Base-by-base conservation (phyloP, 805 yeast species). In the Jamesozyma gamospora region DNA sequence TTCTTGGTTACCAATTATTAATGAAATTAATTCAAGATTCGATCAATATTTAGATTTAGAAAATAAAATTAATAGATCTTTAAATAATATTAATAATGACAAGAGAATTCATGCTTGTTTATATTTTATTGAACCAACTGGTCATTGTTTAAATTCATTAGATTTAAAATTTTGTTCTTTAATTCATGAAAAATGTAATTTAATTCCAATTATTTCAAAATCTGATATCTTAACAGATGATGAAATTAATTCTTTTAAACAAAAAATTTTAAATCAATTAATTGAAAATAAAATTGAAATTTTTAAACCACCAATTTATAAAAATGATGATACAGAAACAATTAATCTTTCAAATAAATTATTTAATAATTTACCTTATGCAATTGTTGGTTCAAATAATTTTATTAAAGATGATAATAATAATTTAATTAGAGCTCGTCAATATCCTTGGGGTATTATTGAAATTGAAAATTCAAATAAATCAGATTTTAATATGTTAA, bases 61-160 rank as follows among this genome's bases (percentile, higher is more conserved):
- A 68, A 85, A 85, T 55, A 78, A 80, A 58, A 72, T 85, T 43
- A 78, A 77, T 63, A 77, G 96, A 62, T 66, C 82, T 11, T 27
- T 21, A 7, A 24, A 18, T 14, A 71, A 67, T 42, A 6, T n/a
- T n/a, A n/a, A 8, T 8, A 71, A 66, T 42, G 98, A 92, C 64
- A 74, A 79, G 55, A 79, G 98, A 56, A 75, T 92, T 43, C 98
- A 92, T 62, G 97, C 96, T 27, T 77, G 87, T 59, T 66, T 92
- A 47, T 92, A 88, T 65, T 90, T 92, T 54, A 83, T 92, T 55
- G 96, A 90, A 65, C 98, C 98, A 51, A 88, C 96, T 19, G 97
- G 96, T 45, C 98, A 92, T 65, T 77, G 84, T 32, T 72, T 92
- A 60, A 83, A 80, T 60, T 79, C 96, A 15, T 71, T 92, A 54